Evolutionary conservation across 345 rosid genomes (phyloP), one percentile per base, ranked within the genome.

Genomic region (Brassica cretica): DNA sequence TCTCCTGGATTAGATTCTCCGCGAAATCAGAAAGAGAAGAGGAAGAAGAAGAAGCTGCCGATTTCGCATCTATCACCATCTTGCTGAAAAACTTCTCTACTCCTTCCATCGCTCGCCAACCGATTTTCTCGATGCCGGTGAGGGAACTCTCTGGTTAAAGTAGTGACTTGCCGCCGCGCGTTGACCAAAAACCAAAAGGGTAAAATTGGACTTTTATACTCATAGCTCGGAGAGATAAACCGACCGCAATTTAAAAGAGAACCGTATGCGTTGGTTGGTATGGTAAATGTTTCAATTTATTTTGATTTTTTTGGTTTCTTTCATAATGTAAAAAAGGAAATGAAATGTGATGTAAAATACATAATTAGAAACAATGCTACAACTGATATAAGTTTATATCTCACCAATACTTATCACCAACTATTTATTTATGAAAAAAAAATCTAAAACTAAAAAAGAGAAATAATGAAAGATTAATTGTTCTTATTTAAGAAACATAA

Each of bases 81-180:
- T 76, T 44, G 9, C 82, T 76, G 35, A 59, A 76, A 44, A 82
- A 21, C 68, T 85, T 86, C 87, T 81, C 84, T 19, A 83, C 64
- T 39, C 80, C 89, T 74, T 88, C 95, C 95, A 88, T 90, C 68
- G 15, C 37, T 66, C 0, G 9, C 49, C 44, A 65, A 66, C 2
- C 8, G 56, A 16, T 68, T 27, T 37, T 65, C 0, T 19, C 62
- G 3, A 10, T 18, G 61, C 61, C 62, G 29, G 62, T 8, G 59
- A 53, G 14, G 66, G 0, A 11, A 29, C 61, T 70, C 18, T 16
- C 41, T 68, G 12, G 14, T 41, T 49, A 9, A 37, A 53, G n/a
- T 19, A 15, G 15, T 53, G 66, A 55, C 61, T 59, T 66, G 12
- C 69, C 59, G 24, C 24, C 59, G 24, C 59, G 56, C 77, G 64